Evolutionary conservation across 257 asterid species (phyloP), one percentile per base, ranked within the genome.

Genomic region (Petunia axillaris): DNA sequence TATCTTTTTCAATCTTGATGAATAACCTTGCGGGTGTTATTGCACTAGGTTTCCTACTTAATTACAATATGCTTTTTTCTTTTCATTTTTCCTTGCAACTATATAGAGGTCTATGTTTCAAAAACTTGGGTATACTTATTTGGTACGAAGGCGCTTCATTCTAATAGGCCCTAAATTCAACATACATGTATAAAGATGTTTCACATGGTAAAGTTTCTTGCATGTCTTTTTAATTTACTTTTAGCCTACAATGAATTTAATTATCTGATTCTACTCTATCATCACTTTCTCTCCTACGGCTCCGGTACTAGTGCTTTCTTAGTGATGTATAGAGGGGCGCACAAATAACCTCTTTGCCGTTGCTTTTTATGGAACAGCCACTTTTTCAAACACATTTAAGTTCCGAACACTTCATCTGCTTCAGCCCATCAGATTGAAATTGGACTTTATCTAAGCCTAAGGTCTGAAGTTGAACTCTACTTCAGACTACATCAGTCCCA

Each of bases 11-110:
- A 43, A 55, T 68, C 44, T 68, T 68, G n/a, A 43, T 67, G 75
- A 65, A 43, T 50, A 11, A 50, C 13, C 7, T 25, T 50, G 54
- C 9, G 54, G 53, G 54, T 8, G 54, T 50, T 64, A 5, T 39
- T 35, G 6, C 39, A 37, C 48, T 64, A 13, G 73, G 25, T 64
- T 64, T 64, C 16, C 10, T 64, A 38, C 35, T 63, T 37, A 37
- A 41, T 36, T 63, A 66, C 37, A 66, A 68, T 38, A 43, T 68
- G 76, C 76, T 68, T 68, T 8, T 44, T 67, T 14, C 25, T 0
- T 25, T 68, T 55, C 76, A n/a, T 68, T 8, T 44, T 67, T 14
- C 25, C 25, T 25, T 68, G 76, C 76, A n/a, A 67, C 76, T 67
- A 8, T 67, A 16, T 44, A 68, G 54, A 68, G 76, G 76, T 8